phyloP scores from a whole-genome alignment of 257 asterid genomes.

The Rauvolfia tetraphylla region DNA sequence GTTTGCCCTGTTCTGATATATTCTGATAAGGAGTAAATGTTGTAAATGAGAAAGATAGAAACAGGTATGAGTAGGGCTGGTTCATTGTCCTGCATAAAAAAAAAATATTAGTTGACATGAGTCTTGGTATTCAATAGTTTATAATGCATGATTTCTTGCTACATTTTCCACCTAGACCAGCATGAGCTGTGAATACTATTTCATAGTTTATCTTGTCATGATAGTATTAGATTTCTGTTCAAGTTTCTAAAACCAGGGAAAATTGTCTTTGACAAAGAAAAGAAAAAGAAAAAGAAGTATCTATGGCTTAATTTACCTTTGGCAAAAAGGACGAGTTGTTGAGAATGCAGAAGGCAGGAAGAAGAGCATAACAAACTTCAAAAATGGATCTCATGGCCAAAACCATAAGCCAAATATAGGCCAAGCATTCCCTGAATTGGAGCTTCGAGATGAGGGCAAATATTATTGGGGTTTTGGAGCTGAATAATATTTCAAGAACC shows the following conservation, averaged over 20 bases:
- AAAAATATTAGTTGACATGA: not conserved
- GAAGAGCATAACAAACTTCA: conserved; percentile 29
- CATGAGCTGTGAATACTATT: too few species aligned
- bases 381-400: conserved; percentile 36
- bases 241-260: too few species aligned
- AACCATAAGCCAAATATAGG: conserved; percentile 14
- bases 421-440: conserved; percentile 28
- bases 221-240: too few species aligned
- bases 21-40: conserved; percentile 27
- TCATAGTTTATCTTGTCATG: too few species aligned
- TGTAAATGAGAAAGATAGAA: conserved; percentile 22
- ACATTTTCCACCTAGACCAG: too few species aligned
- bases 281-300: not conserved
- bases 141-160: too few species aligned
- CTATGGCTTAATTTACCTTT: conserved; percentile 14
- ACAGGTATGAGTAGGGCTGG: conserved; percentile 19
- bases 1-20: conserved; percentile 21
- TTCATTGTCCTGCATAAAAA: conserved; percentile 34
- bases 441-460: conserved; percentile 13
- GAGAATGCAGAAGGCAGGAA: conserved; percentile 36
- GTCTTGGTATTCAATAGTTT: too few species aligned
- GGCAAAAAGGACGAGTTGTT: conserved; percentile 32
- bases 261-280: too few species aligned
- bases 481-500: conserved; percentile 24
- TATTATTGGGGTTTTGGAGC: conserved; percentile 21